Conservation (phyloP, 2,329 filamentous ascomycete genomes). For the Leptographium galeiforme region DNA sequence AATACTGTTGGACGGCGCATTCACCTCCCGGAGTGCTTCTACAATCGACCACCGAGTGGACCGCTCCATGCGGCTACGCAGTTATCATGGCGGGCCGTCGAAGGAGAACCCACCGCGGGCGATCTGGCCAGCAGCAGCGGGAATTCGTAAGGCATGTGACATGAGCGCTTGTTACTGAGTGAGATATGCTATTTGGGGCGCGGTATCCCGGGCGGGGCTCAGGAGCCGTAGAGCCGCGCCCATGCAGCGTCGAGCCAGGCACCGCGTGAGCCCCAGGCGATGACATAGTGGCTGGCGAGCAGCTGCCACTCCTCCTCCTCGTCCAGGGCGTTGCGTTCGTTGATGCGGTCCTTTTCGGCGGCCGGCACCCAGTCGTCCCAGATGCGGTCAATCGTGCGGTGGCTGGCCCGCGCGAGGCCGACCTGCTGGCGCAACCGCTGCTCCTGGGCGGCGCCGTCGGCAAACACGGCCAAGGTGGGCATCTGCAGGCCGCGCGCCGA, state of each 20-base stretch:
- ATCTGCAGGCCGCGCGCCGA: slow-evolving; percentile 69
- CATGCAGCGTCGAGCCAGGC: slow-evolving; percentile 18
- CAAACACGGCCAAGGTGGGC: slow-evolving; percentile 67
- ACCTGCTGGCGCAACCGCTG: slow-evolving; percentile 44
- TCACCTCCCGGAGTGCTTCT: no score
- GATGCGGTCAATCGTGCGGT: slow-evolving; percentile 39
- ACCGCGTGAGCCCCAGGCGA: slow-evolving; percentile 76
- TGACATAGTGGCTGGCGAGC: slow-evolving; percentile 75
- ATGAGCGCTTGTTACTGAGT: no score
- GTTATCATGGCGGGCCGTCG: no score
- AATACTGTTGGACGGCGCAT: no score
- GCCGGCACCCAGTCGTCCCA: slow-evolving; percentile 62
- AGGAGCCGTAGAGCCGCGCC: slow-evolving; percentile 14
- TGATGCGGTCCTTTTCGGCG: slow-evolving; percentile 66
- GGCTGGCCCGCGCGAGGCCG: slow-evolving; percentile 42
- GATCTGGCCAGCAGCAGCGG: no score
- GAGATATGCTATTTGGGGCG: no score
- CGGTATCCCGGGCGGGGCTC: background rate
- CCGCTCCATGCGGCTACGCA: no score
- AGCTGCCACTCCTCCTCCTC: slow-evolving; percentile 92
- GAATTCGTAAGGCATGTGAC: no score
- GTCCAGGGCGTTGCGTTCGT: slow-evolving; percentile 73
- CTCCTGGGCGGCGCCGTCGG: slow-evolving; percentile 53
- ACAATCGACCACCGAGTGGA: no score
- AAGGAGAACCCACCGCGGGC: no score